Evolutionary conservation across 148 eudicot species (phyloP).

Genomic region (Chenopodium berlandieri): DNA sequence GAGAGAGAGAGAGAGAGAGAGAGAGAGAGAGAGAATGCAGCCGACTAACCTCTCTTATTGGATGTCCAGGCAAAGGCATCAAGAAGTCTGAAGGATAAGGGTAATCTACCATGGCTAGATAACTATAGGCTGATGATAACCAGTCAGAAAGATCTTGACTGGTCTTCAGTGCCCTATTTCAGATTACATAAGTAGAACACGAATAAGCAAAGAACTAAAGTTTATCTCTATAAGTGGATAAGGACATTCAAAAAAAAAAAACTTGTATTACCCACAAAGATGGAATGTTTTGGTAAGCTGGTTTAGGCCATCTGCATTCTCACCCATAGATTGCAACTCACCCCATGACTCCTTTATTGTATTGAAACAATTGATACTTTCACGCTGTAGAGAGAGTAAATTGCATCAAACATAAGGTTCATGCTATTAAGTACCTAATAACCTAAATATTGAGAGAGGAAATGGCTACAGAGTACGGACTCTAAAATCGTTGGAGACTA

Average conservation of each 20-base stretch:
- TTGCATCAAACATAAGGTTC: not conserved
- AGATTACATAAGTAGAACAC: conserved; percentile 8
- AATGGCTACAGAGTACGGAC: conserved; percentile 34
- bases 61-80: conserved; percentile 86
- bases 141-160: conserved; percentile 55
- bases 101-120: conserved; percentile 85
- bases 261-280: conserved; percentile 55
- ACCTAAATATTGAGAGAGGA: not conserved
- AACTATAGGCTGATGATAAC: conserved; percentile 82
- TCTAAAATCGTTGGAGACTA: conserved; percentile 73
- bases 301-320: conserved; percentile 53
- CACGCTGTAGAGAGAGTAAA: conserved; percentile 41
- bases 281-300: conserved; percentile 60
- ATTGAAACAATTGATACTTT: conserved; percentile 77
- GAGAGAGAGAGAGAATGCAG: not conserved
- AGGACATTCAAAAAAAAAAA: not conserved
- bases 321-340: conserved; percentile 44
- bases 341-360: conserved; percentile 89
- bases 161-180: conserved; percentile 59
- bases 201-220: conserved; percentile 8
- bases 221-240: not conserved
- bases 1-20: not conserved
- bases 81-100: conserved; percentile 76
- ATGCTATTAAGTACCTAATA: not conserved
- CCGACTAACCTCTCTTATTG: conserved; percentile 79